Evolutionary conservation across 179 eudicot species (phyloP).

Genomic region (Heliamphora pulchella): DNA sequence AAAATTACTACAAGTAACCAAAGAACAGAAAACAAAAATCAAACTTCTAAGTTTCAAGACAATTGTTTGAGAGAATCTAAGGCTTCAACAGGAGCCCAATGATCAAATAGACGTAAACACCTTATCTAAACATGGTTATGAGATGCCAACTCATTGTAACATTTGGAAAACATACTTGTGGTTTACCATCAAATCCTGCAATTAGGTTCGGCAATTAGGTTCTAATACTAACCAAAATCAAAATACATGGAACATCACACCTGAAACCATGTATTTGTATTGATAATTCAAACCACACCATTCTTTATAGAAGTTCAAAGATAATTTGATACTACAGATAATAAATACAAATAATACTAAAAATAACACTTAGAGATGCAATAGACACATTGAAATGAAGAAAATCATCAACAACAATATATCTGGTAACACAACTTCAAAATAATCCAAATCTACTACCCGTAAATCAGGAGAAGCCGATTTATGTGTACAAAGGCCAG

Average conservation of each 20-base stretch:
- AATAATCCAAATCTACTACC: not conserved
- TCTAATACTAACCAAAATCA: too few species aligned
- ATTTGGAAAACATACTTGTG: not conserved
- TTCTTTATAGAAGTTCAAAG: not conserved
- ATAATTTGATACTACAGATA: not conserved
- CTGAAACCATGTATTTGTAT: not conserved
- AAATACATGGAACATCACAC: too few species aligned
- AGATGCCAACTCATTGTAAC: not conserved
- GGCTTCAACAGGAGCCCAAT: not conserved
- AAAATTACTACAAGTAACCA: not conserved
- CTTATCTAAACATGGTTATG: not conserved
- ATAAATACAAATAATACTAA: not conserved
- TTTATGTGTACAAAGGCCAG: conserved; percentile 57
- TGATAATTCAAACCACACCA: not conserved
- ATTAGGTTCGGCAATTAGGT: too few species aligned
- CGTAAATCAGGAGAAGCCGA: not conserved
- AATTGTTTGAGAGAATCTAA: not conserved
- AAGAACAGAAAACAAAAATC: not conserved
- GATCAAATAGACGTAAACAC: not conserved
- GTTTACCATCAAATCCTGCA: too few species aligned
- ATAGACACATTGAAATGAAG: not conserved
- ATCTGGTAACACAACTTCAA: not conserved
- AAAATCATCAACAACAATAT: not conserved
- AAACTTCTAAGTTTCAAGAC: not conserved
- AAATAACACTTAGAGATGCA: not conserved